phyloP scores from a whole-genome alignment of 2,329 filamentous ascomycete genomes.

The Sclerotiophoma versabilis region DNA sequence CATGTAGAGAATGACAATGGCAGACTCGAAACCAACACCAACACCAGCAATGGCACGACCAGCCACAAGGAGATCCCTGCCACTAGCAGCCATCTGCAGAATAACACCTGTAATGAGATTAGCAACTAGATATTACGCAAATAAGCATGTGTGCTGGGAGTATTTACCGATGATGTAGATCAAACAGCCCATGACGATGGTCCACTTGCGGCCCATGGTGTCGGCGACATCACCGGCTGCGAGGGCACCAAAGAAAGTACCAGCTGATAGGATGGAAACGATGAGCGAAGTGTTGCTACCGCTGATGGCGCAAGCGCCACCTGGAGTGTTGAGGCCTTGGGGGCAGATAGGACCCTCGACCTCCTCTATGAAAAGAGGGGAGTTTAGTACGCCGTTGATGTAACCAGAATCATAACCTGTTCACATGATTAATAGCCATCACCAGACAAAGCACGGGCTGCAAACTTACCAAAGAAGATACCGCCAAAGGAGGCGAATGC shows the following conservation, averaged over 20 bases:
- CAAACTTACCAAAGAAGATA: constrained; percentile 35
- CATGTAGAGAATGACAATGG: constrained; percentile 67
- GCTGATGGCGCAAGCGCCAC: constrained; percentile 20
- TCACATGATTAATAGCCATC: background rate
- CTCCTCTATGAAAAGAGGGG: constrained; percentile 19
- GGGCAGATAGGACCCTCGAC: constrained; percentile 14
- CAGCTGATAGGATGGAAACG: constrained; percentile 80
- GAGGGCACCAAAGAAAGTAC: constrained; percentile 76
- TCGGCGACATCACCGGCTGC: constrained; percentile 71
- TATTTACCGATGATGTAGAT: constrained; percentile 39
- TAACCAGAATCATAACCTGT: constrained; percentile 24
- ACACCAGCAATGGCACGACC: constrained; percentile 41
- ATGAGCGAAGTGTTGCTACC: constrained; percentile 55
- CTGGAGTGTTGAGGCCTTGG: constrained; percentile 42
- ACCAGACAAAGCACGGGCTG: constrained; percentile 55
- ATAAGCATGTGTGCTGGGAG: constrained; percentile 15
- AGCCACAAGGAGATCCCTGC: constrained; percentile 24
- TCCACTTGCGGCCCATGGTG: constrained; percentile 70
- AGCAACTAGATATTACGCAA: constrained; percentile 18
- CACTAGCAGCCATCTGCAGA: constrained; percentile 15
- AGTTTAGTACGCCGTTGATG: constrained; percentile 27
- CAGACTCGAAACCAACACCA: constrained; percentile 42
- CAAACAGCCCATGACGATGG: constrained; percentile 46
- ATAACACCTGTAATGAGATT: constrained; percentile 11
- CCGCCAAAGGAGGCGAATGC: constrained; percentile 52